These are phyloP conservation scores for Apium graveolens DNA, from an alignment of 129 eudicot species.

Conservation along the genomic window DNA sequence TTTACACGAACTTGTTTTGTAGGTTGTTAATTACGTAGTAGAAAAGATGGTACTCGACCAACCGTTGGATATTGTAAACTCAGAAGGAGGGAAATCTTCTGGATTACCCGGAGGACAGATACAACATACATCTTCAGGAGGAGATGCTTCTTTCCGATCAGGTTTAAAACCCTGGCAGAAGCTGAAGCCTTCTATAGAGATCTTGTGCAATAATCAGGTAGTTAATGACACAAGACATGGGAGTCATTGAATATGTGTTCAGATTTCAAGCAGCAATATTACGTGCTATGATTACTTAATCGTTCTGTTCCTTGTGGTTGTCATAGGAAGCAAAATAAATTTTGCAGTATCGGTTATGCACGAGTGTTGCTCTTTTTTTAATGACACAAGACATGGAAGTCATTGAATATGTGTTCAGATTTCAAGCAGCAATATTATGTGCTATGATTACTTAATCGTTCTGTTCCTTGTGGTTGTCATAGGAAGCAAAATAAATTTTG, in stretches of 20 bases:
- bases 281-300: background rate
- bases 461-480: background rate
- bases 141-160: constrained; percentile 56
- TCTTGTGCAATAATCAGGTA: constrained; percentile 89
- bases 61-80: constrained; percentile 54
- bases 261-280: background rate
- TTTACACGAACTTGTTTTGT: constrained; percentile 10
- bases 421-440: constrained; percentile 1
- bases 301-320: background rate
- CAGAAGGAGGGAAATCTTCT: constrained; percentile 56
- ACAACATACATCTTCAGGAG: constrained; percentile 35
- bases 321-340: background rate
- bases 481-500: background rate
- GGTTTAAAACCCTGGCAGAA: constrained; percentile 76
- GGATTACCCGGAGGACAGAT: constrained; percentile 56
- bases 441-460: background rate
- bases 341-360: background rate
- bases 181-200: constrained; percentile 75
- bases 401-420: background rate
- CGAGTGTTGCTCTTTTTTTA: too few relatives aligned
- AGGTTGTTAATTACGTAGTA: constrained; percentile 95
- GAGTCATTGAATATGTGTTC: background rate
- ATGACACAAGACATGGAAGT: background rate
- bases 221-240: background rate
- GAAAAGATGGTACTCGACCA: constrained; percentile 97